phyloP scores from a whole-genome alignment of 2,329 filamentous ascomycete genomes.

The Xylariaceae sp. region DNA sequence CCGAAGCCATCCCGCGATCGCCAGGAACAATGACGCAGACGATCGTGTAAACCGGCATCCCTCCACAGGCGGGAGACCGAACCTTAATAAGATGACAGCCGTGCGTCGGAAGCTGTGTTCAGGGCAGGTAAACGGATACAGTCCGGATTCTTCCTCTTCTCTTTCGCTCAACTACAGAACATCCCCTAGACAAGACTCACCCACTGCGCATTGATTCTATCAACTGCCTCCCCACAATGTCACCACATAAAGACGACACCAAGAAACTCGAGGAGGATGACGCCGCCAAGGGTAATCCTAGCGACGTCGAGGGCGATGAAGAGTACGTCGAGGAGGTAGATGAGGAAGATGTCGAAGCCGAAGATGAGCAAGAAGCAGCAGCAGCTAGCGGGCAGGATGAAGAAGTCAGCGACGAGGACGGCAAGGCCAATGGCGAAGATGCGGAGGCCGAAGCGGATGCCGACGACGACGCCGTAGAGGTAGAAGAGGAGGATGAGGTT shows the following conservation, averaged over 20 bases:
- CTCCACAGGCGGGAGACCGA: not conserved
- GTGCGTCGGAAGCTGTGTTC: not conserved
- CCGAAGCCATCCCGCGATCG: not conserved
- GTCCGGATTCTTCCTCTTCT: not conserved
- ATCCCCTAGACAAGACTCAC: not conserved
- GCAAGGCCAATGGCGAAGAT: not conserved
- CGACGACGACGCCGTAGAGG: not conserved
- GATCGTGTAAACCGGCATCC: not conserved
- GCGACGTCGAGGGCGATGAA: not conserved
- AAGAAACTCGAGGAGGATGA: conserved; percentile 1
- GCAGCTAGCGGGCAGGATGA: too few relatives aligned
- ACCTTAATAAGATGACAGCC: not conserved
- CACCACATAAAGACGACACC: not conserved
- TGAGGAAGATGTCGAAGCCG: not conserved
- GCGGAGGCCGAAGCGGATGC: not conserved
- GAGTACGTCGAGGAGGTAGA: not conserved
- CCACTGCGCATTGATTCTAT: not conserved
- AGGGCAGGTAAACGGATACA: not conserved
- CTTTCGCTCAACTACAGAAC: not conserved
- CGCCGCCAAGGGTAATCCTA: not conserved
- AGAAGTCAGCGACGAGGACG: not conserved
- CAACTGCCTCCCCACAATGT: not conserved
- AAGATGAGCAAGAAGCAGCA: not conserved
- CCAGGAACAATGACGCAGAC: conserved; percentile 4
- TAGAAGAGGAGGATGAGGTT: not conserved